A percentile compares a stretch with the other conserved stretches of the same genome.
Evolutionary conservation across 2,329 filamentous ascomycete genomes (phyloP).

Genomic region (Aspergillus luchuensis): DNA sequence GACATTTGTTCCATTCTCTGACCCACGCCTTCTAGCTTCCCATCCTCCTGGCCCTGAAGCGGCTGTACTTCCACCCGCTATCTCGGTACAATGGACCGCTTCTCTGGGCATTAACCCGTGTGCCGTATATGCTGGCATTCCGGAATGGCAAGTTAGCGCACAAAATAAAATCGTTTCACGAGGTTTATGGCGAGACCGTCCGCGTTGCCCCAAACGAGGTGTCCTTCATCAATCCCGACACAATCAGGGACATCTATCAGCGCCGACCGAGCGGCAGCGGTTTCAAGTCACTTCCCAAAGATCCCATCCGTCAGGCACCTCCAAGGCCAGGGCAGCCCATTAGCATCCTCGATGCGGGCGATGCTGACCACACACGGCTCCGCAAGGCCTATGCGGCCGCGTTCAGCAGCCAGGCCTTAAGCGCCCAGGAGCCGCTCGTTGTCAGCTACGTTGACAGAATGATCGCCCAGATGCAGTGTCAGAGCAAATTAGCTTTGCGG

Average conservation of each 20-base stretch:
- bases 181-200: conserved; percentile 41
- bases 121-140: conserved; percentile 35
- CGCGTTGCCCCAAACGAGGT: conserved; percentile 46
- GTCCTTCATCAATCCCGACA: conserved; percentile 48
- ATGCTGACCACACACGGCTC: conserved; percentile 37
- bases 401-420: conserved; percentile 47
- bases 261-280: not conserved
- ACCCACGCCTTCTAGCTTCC: not conserved
- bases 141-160: conserved; percentile 39
- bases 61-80: conserved; percentile 48
- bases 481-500: no score
- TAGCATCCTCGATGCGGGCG: conserved; percentile 24
- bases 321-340: conserved; percentile 23
- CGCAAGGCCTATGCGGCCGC: conserved; percentile 42
- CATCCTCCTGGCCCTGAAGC: conserved; percentile 31
- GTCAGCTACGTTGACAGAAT: conserved; percentile 40
- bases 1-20: no score
- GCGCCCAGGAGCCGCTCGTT: conserved; percentile 44
- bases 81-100: conserved; percentile 48
- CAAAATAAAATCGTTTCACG: conserved; percentile 31
- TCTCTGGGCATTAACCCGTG: conserved; percentile 33
- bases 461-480: not conserved
- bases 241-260: conserved; percentile 48
- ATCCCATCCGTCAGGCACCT: not conserved
- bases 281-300: not conserved